Evolutionary conservation across 768 basidiomycete species (phyloP).

Genomic region (Kwoniella sp.): DNA sequence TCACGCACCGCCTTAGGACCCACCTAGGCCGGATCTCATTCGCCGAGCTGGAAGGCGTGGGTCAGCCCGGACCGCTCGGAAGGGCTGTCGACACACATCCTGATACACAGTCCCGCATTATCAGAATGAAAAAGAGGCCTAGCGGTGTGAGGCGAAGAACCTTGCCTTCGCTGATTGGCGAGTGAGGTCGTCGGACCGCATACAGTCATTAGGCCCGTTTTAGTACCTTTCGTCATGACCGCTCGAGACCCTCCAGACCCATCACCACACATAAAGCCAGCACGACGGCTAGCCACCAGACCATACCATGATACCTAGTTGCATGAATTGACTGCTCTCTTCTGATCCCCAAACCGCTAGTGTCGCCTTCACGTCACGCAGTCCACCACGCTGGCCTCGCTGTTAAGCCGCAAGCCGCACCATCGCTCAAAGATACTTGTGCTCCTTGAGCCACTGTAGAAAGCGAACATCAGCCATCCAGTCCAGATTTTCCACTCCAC

Average conservation of each 20-base stretch:
- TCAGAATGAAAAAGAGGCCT: neutral
- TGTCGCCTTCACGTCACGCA: neutral
- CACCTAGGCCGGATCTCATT: constrained; percentile 3
- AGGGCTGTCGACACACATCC: neutral
- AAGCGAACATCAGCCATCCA: neutral
- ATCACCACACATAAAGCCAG: no score
- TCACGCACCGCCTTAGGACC: neutral
- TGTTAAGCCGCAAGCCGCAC: neutral
- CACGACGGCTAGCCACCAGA: no score
- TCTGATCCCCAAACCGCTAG: neutral
- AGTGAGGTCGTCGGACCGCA: neutral
- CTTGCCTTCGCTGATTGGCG: neutral
- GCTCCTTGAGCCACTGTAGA: constrained; percentile 47
- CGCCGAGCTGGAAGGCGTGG: constrained; percentile 11
- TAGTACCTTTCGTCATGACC: no score
- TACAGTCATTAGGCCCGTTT: no score
- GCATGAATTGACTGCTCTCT: neutral
- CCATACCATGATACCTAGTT: neutral
- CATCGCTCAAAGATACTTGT: constrained; percentile 41
- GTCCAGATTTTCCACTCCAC: neutral
- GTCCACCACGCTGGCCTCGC: neutral
- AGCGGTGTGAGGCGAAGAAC: neutral
- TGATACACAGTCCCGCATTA: neutral
- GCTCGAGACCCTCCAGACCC: no score
- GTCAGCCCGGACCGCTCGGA: neutral